A percentile compares a stretch with the other conserved stretches of the same genome.
Conservation (phyloP, 2,329 filamentous ascomycete genomes). For the Penicillium brevicompactum region DNA sequence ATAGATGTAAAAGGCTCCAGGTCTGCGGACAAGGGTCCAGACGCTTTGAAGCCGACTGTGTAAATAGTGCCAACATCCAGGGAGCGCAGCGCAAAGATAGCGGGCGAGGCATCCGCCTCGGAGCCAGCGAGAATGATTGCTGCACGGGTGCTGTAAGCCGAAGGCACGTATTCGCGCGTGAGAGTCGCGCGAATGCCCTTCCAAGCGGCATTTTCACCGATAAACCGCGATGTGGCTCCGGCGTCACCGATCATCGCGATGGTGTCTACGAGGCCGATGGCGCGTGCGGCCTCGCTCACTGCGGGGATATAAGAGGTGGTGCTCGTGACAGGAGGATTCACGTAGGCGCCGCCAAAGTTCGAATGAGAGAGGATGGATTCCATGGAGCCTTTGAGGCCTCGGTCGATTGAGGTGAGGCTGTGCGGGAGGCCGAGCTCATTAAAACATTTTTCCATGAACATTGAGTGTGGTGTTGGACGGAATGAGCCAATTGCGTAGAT, state of each 20-base stretch:
- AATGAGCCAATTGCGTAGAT: slow-evolving; percentile 79
- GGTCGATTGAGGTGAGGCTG: slow-evolving; percentile 73
- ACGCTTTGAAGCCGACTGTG: slow-evolving; percentile 76
- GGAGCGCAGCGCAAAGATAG: slow-evolving; percentile 76
- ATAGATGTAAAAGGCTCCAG: slow-evolving; percentile 68
- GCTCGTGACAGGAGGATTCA: slow-evolving; percentile 69
- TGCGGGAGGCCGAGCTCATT: slow-evolving; percentile 85
- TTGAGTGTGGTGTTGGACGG: slow-evolving; percentile 72
- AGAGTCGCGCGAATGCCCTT: slow-evolving; percentile 81
- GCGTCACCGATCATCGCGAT: slow-evolving; percentile 63
- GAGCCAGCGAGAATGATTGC: slow-evolving; percentile 74
- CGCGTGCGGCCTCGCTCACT: slow-evolving; percentile 73
- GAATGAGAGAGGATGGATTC: slow-evolving; percentile 72
- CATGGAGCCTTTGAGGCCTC: slow-evolving; percentile 66
- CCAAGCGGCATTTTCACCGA: slow-evolving; percentile 83
- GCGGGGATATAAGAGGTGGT: slow-evolving; percentile 62
- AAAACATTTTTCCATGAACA: slow-evolving; percentile 84
- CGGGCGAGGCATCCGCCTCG: slow-evolving; percentile 74
- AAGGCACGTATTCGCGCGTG: slow-evolving; percentile 78
- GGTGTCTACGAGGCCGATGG: slow-evolving; percentile 80
- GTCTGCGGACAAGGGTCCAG: slow-evolving; percentile 60
- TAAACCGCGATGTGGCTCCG: slow-evolving; percentile 47
- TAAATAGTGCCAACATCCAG: slow-evolving; percentile 78
- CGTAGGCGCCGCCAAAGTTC: slow-evolving; percentile 78
- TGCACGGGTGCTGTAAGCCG: slow-evolving; percentile 74